Conservation (phyloP, 2,329 filamentous ascomycete genomes). For the Apiospora kogelbergensis region DNA sequence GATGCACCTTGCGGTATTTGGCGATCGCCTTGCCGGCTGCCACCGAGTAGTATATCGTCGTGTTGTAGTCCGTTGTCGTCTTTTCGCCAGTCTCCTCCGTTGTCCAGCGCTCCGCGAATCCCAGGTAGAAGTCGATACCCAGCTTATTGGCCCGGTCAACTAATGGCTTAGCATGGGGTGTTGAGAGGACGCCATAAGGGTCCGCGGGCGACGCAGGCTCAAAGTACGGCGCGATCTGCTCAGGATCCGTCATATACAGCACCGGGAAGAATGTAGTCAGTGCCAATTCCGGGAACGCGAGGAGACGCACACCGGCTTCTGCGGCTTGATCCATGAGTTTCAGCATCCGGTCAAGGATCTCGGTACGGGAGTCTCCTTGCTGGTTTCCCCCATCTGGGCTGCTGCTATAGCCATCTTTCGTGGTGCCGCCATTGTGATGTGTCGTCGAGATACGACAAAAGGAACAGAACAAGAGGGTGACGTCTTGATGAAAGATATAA, state of each 20-base stretch:
- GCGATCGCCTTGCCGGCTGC: conserved; percentile 39
- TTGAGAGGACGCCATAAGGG: conserved; percentile 34
- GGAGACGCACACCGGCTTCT: conserved; percentile 43
- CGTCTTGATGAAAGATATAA: too few species aligned
- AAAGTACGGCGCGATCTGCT: conserved; percentile 49
- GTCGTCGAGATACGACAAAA: not conserved
- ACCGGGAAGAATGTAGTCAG: conserved; percentile 59
- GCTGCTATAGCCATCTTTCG: conserved; percentile 45
- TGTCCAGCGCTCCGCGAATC: conserved; percentile 49
- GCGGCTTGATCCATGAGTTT: conserved; percentile 47
- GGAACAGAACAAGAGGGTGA: too few species aligned
- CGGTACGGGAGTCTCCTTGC: conserved; percentile 37
- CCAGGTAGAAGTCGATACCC: conserved; percentile 51
- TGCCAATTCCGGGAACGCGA: conserved; percentile 55
- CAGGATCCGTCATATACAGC: conserved; percentile 43
- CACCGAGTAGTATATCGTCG: conserved; percentile 50
- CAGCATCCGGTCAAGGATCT: conserved; percentile 49
- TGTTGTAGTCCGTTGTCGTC: conserved; percentile 44
- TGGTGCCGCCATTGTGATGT: not conserved
- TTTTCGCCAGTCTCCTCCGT: conserved; percentile 33
- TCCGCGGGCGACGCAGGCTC: conserved; percentile 43
- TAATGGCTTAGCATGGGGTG: conserved; percentile 45
- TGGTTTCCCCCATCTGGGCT: conserved; percentile 53
- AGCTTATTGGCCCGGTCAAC: conserved; percentile 48
- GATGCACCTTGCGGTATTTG: conserved; percentile 57